Conservation (phyloP, 805 yeast genomes). For the Scheffersomyces stipitis region DNA sequence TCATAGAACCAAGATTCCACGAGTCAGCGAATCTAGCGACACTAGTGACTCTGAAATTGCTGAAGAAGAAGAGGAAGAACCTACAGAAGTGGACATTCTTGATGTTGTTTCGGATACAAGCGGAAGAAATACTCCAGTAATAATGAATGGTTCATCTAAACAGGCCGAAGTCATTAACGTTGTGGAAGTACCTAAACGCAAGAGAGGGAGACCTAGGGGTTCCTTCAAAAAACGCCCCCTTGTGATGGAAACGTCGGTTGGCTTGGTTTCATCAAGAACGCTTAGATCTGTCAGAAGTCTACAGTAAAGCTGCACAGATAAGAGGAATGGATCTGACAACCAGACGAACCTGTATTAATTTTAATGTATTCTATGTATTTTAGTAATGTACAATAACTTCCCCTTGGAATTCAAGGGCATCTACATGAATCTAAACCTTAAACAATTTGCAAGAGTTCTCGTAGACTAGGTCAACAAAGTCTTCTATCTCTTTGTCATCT, state of each 20-base stretch:
- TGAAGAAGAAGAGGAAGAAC: constrained; percentile 22
- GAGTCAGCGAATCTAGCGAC: constrained; percentile 2
- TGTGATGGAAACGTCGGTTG: no score
- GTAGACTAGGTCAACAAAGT: constrained; percentile 35
- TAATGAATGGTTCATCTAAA: no score
- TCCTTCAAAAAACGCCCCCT: no score
- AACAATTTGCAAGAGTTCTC: constrained; percentile 36
- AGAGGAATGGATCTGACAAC: no score
- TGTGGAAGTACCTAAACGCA: no score
- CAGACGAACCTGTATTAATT: no score
- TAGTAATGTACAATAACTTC: background rate
- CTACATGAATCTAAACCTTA: constrained; percentile 6
- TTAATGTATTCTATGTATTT: constrained; percentile 1
- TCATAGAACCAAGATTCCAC: background rate
- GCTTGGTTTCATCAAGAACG: no score
- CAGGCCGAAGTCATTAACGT: no score
- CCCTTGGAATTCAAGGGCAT: background rate
- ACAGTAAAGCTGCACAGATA: no score
- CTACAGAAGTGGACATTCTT: constrained; percentile 20
- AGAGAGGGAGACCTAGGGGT: no score
- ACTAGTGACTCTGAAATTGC: constrained; percentile 14
- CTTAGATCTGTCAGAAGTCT: no score
- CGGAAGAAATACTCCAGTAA: no score
- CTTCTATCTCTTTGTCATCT: constrained; percentile 26
- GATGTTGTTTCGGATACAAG: constrained; percentile 1